These are phyloP conservation scores for Conticribra weissflogii DNA, from an alignment of 108 stramenopile species.

Conservation along the genomic window DNA sequence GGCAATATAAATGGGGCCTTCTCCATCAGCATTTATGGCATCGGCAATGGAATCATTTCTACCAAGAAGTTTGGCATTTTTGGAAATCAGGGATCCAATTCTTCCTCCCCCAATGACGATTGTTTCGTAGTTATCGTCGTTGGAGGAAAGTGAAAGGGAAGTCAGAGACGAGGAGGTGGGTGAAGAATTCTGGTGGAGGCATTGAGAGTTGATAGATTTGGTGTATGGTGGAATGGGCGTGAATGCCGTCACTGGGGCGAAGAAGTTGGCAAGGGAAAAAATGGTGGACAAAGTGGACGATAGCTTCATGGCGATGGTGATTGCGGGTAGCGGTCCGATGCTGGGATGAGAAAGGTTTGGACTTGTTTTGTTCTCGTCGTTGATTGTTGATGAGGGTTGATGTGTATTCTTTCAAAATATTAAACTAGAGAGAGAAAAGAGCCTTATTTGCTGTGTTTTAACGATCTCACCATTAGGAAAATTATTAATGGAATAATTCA, in stretches of 20 bases:
- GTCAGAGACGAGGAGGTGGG: constrained; percentile 2
- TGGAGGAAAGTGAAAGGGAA: too few relatives aligned
- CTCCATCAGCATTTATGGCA: constrained; percentile 53
- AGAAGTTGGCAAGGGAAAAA: too few relatives aligned
- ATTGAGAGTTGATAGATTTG: not conserved
- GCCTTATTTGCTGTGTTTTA: constrained; percentile 2
- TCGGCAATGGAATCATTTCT: constrained; percentile 56
- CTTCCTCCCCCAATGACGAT: constrained; percentile 75
- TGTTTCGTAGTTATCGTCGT: constrained; percentile 16
- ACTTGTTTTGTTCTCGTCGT: too few relatives aligned
- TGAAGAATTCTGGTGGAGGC: not conserved
- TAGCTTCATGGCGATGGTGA: not conserved
- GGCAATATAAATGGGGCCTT: constrained; percentile 83
- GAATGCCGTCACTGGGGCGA: too few relatives aligned
- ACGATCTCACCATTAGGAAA: not conserved
- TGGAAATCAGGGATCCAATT: constrained; percentile 67
- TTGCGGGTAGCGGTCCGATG: too few relatives aligned
- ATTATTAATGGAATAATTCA: not conserved
- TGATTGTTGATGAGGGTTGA: not conserved
- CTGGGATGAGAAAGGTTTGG: too few relatives aligned
- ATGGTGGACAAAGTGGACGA: not conserved
- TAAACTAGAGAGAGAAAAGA: not conserved
- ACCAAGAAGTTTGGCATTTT: constrained; percentile 62
- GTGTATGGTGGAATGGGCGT: not conserved
- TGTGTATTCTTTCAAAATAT: not conserved